Evolutionary conservation across 805 yeast genomes (phyloP).

Genomic region (Myxozyma sirexii): DNA sequence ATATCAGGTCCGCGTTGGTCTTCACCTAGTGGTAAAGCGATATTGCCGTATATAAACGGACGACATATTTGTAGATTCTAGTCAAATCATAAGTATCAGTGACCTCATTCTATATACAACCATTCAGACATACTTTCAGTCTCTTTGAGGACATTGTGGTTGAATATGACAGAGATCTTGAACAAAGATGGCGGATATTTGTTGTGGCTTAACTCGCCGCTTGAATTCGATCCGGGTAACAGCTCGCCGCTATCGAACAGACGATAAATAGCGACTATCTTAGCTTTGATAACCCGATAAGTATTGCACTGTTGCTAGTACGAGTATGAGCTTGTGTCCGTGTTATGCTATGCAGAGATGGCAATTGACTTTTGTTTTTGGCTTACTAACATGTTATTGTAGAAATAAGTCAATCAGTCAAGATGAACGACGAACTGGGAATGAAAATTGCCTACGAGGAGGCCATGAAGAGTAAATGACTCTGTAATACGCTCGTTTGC

Average conservation of each 20-base stretch:
- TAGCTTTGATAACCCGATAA: too few species aligned
- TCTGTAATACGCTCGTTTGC: background rate
- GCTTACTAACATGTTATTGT: background rate
- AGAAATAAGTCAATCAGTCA: background rate
- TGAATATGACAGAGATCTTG: background rate
- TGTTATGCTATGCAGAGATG: too few species aligned
- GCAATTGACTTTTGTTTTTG: background rate
- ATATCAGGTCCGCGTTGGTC: constrained; percentile 58
- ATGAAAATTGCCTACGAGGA: constrained; percentile 33
- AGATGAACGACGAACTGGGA: constrained; percentile 33
- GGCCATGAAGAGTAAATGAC: constrained; percentile 28
- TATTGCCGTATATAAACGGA: constrained; percentile 81
- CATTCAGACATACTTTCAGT: constrained; percentile 19
- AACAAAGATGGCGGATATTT: background rate
- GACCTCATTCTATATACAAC: background rate
- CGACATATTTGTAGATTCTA: constrained; percentile 53
- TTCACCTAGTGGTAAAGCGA: constrained; percentile 66
- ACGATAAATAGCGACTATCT: too few species aligned
- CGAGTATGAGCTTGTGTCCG: too few species aligned
- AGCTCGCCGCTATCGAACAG: too few species aligned
- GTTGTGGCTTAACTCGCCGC: background rate
- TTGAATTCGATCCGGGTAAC: constrained; percentile 10
- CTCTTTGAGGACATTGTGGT: constrained; percentile 39
- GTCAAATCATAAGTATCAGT: background rate
- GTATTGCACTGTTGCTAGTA: too few species aligned